Conservation (phyloP, 1,284 basidiomycete genomes). For the Lignosus rhinocerotis region DNA sequence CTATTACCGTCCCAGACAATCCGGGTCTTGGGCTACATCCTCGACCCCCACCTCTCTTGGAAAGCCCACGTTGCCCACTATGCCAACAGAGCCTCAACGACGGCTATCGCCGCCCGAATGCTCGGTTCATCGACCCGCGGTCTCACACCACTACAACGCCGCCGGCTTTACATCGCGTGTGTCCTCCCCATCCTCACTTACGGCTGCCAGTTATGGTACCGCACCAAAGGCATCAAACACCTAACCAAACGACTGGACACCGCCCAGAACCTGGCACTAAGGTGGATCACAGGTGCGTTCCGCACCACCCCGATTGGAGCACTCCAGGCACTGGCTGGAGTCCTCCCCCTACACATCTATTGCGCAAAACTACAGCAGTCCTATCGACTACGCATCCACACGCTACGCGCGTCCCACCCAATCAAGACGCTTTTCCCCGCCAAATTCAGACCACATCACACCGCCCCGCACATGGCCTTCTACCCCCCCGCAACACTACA, state of each 20-base stretch:
- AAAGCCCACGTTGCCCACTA: not conserved
- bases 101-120: not conserved
- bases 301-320: slow-evolving; percentile 4
- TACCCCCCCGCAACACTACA: not conserved
- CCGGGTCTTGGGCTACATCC: slow-evolving; percentile 35
- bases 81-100: not conserved
- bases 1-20: not conserved
- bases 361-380: slow-evolving; percentile 1
- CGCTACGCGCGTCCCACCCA: not conserved
- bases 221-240: not conserved
- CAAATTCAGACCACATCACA: not conserved
- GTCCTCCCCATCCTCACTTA: not conserved
- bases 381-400: slow-evolving; percentile 2
- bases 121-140: not conserved
- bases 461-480: not conserved
- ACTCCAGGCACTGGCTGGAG: not conserved
- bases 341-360: not conserved
- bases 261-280: not conserved
- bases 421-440: not conserved
- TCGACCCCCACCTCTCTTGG: slow-evolving; percentile 28
- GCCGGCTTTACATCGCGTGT: not conserved
- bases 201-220: not conserved
- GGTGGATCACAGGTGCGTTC: slow-evolving; percentile 12
- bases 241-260: not conserved
- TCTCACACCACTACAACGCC: not conserved